Evolutionary conservation across 2,329 filamentous ascomycete genomes (phyloP).

Genomic region (Cladosporium sphaerospermum): DNA sequence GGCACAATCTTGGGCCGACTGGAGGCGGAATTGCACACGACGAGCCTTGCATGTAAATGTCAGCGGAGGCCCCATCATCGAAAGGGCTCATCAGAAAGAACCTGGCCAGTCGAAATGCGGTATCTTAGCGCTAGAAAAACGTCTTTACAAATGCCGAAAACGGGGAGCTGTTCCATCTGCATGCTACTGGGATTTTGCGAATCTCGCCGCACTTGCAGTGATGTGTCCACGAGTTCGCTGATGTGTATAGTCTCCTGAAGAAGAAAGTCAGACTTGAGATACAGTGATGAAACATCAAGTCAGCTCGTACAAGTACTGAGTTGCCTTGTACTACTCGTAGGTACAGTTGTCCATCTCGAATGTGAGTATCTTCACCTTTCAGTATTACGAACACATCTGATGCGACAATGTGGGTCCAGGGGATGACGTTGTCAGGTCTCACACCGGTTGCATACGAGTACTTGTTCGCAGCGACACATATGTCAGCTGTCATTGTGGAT

Average conservation of each 20-base stretch:
- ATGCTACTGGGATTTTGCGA: constrained; percentile 23
- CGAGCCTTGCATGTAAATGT: constrained; percentile 17
- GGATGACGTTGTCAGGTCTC: constrained; percentile 25
- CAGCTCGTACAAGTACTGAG: constrained; percentile 33
- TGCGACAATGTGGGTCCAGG: constrained; percentile 31
- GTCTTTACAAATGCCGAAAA: constrained; percentile 38
- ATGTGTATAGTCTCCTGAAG: constrained; percentile 28
- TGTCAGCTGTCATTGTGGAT: constrained; percentile 19
- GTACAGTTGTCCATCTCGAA: constrained; percentile 26
- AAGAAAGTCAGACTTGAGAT: constrained; percentile 4
- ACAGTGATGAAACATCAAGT: not conserved
- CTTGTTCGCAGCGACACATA: constrained; percentile 26
- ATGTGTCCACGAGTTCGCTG: constrained; percentile 20
- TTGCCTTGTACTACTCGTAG: constrained; percentile 34
- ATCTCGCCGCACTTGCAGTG: constrained; percentile 13
- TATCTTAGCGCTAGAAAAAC: constrained; percentile 38
- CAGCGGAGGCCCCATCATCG: too few species aligned
- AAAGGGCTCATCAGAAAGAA: constrained; percentile 13
- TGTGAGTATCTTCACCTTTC: constrained; percentile 11
- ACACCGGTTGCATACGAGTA: constrained; percentile 30
- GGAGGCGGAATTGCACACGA: constrained; percentile 29
- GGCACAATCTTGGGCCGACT: constrained; percentile 18
- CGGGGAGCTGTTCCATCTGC: constrained; percentile 36
- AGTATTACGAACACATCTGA: constrained; percentile 26
- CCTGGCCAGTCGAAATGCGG: constrained; percentile 31